Base-by-base conservation (phyloP, 306 rosid genomes). In the Quercus robur region DNA sequence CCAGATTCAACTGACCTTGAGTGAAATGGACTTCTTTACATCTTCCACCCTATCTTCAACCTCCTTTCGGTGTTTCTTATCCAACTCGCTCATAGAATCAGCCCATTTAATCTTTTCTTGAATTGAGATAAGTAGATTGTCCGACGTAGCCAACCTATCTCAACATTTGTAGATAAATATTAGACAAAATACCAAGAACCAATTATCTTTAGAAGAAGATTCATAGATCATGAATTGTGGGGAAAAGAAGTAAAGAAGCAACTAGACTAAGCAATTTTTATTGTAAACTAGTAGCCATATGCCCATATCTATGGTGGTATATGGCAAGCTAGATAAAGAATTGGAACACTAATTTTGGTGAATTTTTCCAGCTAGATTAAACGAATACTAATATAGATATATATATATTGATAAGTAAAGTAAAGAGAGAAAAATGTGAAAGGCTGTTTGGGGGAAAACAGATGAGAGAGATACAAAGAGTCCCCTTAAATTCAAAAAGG, bases 21-120 rank as follows among this genome's bases (percentile, higher is more conserved):
- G 58, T 77, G 87, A 87, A 83, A 88, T 74, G 26, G 93, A 70
- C 84, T 90, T 91, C 94, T 94, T 94, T 75, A 94, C 90, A 70
- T 94, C 99, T 81, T 94, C 97, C 46, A 86, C 95, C 86, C 81
- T 87, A 66, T 91, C 97, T 83, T 91, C 97, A 73, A 94, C 89
- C 12, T 94, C 99, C 88, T 90, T 93, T 75, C 85, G 84, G 84
- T 95, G 99, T 81, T 92, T 89, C 88, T 91, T 95, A 86, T 91
- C 91, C 75, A 70, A 25, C 81, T 90, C 98, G 69, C 95, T 89
- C 97, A 94, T 89, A 18, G 87, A 71, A 85, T 93, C 97, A 46
- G 99, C 97, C 97, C 99, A 94, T 84, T 87, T 94, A 52, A 94
- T 94, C 91, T 91, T 94, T 70, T 94, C 97, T 89, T 94, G 97